Evolutionary conservation across 2,329 filamentous ascomycete species (phyloP).

Genomic region (Juglanconis oblonga): DNA sequence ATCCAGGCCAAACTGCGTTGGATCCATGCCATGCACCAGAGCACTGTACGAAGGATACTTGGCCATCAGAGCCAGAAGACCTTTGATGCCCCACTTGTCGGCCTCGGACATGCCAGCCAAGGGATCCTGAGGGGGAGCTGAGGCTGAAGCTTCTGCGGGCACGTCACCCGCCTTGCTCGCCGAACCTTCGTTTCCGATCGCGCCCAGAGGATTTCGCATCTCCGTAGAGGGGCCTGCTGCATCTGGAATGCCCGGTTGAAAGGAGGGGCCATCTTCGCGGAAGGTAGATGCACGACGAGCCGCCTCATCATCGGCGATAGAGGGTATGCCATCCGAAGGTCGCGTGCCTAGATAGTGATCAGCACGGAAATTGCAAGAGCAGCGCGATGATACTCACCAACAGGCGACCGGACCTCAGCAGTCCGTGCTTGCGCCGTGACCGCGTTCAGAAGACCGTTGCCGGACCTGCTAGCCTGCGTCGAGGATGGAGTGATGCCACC

Average conservation of each 20-base stretch:
- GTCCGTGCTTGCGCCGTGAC: conserved; percentile 57
- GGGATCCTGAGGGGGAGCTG: conserved; percentile 50
- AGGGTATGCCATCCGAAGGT: conserved; percentile 41
- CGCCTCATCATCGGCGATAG: conserved; percentile 39
- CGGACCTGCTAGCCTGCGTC: conserved; percentile 42
- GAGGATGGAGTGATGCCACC: conserved; percentile 35
- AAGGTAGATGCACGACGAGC: conserved; percentile 43
- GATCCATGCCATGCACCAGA: conserved; percentile 58
- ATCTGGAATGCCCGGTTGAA: conserved; percentile 35
- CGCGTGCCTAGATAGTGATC: conserved; percentile 34
- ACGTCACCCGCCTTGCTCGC: conserved; percentile 39
- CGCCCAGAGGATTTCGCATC: conserved; percentile 40
- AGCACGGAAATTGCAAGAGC: conserved; percentile 14
- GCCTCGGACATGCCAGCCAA: conserved; percentile 58
- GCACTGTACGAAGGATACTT: conserved; percentile 62
- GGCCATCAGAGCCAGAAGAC: conserved; percentile 61
- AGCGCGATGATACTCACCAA: conserved; percentile 29
- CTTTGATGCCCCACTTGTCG: conserved; percentile 65
- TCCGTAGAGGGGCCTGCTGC: conserved; percentile 30
- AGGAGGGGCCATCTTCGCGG: conserved; percentile 39
- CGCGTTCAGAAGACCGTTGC: conserved; percentile 62
- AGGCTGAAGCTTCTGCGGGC: conserved; percentile 3
- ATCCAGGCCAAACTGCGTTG: conserved; percentile 55
- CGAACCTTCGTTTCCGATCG: conserved; percentile 44
- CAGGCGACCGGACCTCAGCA: conserved; percentile 47